Evolutionary conservation across 805 yeast genomes (phyloP).

Genomic region (Suhomyces prunicola): DNA sequence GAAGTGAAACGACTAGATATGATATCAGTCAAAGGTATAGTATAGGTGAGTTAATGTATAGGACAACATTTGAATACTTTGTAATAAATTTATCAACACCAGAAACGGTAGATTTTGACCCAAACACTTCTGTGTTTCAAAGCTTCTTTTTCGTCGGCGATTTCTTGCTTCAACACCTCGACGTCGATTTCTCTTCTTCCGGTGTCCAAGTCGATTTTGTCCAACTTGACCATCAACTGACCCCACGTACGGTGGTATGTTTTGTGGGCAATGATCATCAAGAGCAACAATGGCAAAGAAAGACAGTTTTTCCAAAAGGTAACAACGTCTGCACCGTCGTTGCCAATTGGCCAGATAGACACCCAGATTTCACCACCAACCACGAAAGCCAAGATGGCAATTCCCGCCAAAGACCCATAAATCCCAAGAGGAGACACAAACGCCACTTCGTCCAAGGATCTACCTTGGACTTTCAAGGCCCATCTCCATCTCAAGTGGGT

Average conservation of each 20-base stretch:
- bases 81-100: conserved; percentile 6
- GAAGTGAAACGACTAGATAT: neutral
- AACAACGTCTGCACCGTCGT: conserved; percentile 22
- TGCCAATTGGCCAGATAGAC: conserved; percentile 36
- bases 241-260: conserved; percentile 28
- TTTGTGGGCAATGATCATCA: conserved; percentile 45
- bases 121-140: conserved; percentile 28
- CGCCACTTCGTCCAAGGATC: conserved; percentile 32
- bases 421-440: conserved; percentile 35
- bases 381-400: conserved; percentile 29
- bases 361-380: conserved; percentile 39
- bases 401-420: conserved; percentile 35
- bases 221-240: conserved; percentile 26
- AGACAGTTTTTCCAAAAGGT: conserved; percentile 52
- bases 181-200: conserved; percentile 39
- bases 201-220: conserved; percentile 40
- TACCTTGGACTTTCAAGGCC: conserved; percentile 33
- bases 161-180: conserved; percentile 37
- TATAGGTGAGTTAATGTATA: too few relatives aligned
- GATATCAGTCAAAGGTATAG: neutral
- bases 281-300: conserved; percentile 35
- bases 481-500: conserved; percentile 41
- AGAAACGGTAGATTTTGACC: conserved; percentile 28
- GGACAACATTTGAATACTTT: too few relatives aligned
- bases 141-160: conserved; percentile 35